Base-by-base conservation (phyloP, 2,329 filamentous ascomycete species). In the Penicillium sp. region DNA sequence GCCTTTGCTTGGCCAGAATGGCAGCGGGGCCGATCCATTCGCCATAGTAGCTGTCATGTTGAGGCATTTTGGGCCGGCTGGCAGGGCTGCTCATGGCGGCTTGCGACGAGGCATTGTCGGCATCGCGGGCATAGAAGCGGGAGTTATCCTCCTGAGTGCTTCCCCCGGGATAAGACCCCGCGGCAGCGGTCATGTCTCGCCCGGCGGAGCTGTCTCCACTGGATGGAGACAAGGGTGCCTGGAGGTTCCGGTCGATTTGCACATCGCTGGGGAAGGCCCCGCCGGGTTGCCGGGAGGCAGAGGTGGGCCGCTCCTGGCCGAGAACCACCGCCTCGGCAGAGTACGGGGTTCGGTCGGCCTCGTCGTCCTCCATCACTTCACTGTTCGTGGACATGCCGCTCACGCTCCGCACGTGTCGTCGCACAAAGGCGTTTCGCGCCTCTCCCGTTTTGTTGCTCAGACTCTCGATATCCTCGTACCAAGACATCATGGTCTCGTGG, bases 251-350 rank as follows among this genome's bases (percentile, higher is more conserved):
- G 73, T 91, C 88, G 71, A 95, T 82, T 77, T 91, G 85, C 65
- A 97, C 79, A 79, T 96, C 92, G 76, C 89, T 95, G 76, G 92
- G 92, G 78, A 99, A 99, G 74, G 92, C 86, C 79, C 92, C 92
- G 86, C 92, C 92, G 85, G 90, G 86, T 81, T 89, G 85, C 73
- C 91, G 86, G 43, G 71, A 69, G 50, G 70, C 73, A 39, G 65
- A 71, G 30, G 68, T 66, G 41, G 69, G 71, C 46, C 69, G 68
- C 47, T 71, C 68, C 45, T 70, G 69, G 43, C 63, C 64, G 53
- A 75, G 59, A 27, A 73, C 62, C 16, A 68, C 64, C 6, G 67
- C 69, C 63, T 84, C 80, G 35, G 85, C 82, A 30, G 86, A 85
- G 64, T 86, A 87, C 4, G 85, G 84, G 18, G 83, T 79, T 53